Conservation (phyloP, 805 yeast species). For the Kuraishia ogatae region DNA sequence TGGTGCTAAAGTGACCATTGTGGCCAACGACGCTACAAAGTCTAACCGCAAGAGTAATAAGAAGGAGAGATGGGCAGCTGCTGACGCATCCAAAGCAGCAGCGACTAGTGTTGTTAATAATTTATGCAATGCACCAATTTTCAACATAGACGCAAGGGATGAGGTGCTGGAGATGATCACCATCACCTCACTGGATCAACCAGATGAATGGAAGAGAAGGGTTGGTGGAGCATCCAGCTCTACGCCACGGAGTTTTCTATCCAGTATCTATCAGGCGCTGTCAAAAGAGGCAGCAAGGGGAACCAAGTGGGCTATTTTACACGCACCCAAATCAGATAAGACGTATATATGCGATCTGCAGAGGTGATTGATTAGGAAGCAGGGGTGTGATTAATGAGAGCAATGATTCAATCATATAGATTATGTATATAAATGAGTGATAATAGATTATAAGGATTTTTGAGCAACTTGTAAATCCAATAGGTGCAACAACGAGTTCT, state of each 20-base stretch:
- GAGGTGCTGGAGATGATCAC: conserved; percentile 82
- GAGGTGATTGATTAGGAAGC: conserved; percentile 23
- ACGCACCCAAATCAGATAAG: conserved; percentile 71
- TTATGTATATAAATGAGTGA: background rate
- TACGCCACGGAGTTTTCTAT: conserved; percentile 72
- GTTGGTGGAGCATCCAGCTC: conserved; percentile 78
- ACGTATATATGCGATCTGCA: conserved; percentile 61
- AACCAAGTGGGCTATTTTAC: conserved; percentile 65
- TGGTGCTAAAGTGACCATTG: conserved; percentile 51
- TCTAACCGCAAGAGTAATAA: conserved; percentile 69
- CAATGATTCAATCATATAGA: no score
- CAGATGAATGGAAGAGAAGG: conserved; percentile 77
- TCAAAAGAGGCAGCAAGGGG: conserved; percentile 68
- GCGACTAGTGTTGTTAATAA: conserved; percentile 43
- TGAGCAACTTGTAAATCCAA: no score
- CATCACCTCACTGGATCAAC: conserved; percentile 63
- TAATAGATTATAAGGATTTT: no score
- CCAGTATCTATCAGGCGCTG: conserved; percentile 63
- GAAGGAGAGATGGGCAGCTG: conserved; percentile 68
- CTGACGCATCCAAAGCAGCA: conserved; percentile 62
- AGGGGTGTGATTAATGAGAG: background rate
- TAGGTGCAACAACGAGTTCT: no score
- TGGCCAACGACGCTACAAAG: conserved; percentile 75
- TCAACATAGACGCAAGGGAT: conserved; percentile 73
- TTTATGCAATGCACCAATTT: conserved; percentile 60